phyloP scores from a whole-genome alignment of 108 stramenopile species.

The Fragilaria radians region DNA sequence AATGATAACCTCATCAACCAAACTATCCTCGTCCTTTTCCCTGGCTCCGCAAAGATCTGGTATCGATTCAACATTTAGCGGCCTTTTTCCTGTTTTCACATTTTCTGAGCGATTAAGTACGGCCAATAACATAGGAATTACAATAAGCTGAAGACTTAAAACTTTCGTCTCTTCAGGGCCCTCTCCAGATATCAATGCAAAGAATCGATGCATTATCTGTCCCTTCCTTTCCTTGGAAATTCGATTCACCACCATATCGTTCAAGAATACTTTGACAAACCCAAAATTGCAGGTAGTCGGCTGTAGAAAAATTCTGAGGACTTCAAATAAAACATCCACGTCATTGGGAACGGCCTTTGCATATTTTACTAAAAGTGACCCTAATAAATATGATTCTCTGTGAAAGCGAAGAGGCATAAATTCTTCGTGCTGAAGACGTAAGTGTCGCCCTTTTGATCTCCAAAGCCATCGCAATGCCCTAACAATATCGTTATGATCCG shows the following conservation, averaged over 20 bases:
- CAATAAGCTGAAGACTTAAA: conserved; percentile 56
- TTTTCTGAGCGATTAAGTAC: neutral
- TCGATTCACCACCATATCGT: conserved; percentile 32
- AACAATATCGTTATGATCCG: conserved; percentile 66
- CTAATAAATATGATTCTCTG: conserved; percentile 58
- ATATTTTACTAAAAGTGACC: conserved; percentile 65
- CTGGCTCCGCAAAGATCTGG: neutral
- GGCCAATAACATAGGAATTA: conserved; percentile 54
- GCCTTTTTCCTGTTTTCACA: neutral
- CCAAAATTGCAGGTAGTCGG: conserved; percentile 65
- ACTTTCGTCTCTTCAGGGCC: conserved; percentile 78
- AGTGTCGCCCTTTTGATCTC: conserved; percentile 77
- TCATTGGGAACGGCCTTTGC: conserved; percentile 50
- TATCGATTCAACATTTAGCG: neutral
- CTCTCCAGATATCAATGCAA: conserved; percentile 59
- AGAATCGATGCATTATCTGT: conserved; percentile 62
- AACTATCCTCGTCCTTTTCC: neutral
- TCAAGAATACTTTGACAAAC: conserved; percentile 47
- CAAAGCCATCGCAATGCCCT: conserved; percentile 80
- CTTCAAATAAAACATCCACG: conserved; percentile 80
- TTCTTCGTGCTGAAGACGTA: conserved; percentile 76
- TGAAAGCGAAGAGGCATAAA: conserved; percentile 64
- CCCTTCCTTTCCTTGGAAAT: conserved; percentile 34
- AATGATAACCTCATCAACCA: conserved; percentile 9
- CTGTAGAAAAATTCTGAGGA: conserved; percentile 71